Evolutionary conservation across 2,329 filamentous ascomycete species (phyloP), one percentile per base, ranked within the genome.

Genomic region (Alternaria conjuncta): DNA sequence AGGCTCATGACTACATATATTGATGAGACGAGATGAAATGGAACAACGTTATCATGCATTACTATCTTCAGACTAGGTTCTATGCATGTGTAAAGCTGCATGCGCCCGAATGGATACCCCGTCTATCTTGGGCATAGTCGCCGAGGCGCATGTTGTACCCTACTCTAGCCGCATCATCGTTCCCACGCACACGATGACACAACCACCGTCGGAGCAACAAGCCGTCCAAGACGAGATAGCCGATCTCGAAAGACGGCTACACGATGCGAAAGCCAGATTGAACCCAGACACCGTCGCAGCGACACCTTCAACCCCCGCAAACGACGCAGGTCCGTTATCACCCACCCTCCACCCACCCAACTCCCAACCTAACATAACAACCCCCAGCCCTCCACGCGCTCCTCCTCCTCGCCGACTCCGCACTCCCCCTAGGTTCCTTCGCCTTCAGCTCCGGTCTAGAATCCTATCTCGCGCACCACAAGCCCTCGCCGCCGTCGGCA

Each of bases 371-470:
- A 25, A 58, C 61, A 63, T 60, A 25, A 58, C 61, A 63, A 8
- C 30, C 47, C 13, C 13, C 64, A 74, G 75, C 73, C n/a, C 74
- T 78, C 26, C 92, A 95, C 79, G 90, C 91, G 68, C 87, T 94
- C 41, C 87, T 95, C 30, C 85, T 96, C 4, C 88, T 95, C 53
- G 88, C 92, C 51, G 92, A 96, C 83, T 94, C 92, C 2, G 91
- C 92, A 13, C 87, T 96, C 3, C 92, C 92, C 1, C 85, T 96
- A 0, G 92, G 92, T 61, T 93, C 92, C n/a, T 96, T 96, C 81
- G 92, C 92, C 73, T 96, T 95, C 83, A 92, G 89, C 83, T 91
- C 88, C 70, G 92, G 92, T 4, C 86, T 96, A 15, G 92, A 96
- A 81, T 95, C 92, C 44, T 95, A 91, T 78, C 88, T 94, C 18